Evolutionary conservation across 768 basidiomycete species (phyloP).

Genomic region (Pholiota microspora): DNA sequence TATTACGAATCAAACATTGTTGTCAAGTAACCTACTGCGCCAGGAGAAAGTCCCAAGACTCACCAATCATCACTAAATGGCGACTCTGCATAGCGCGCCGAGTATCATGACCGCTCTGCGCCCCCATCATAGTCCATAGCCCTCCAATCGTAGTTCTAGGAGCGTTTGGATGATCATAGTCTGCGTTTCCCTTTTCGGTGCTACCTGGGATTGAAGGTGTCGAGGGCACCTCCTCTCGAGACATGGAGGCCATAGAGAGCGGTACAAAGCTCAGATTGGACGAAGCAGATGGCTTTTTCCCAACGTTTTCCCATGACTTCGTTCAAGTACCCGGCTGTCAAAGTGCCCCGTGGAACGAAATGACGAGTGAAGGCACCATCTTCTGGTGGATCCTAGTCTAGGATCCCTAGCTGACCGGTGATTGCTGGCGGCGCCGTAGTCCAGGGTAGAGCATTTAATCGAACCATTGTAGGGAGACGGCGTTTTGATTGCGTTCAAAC

Average conservation of each 20-base stretch:
- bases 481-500: no score
- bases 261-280: not conserved
- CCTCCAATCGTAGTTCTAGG: not conserved
- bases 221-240: not conserved
- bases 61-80: slow-evolving; percentile 33
- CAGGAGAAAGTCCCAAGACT: no score
- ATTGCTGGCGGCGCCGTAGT: no score
- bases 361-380: not conserved
- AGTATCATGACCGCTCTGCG: slow-evolving; percentile 27
- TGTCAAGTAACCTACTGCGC: no score
- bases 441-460: no score
- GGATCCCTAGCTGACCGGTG: no score
- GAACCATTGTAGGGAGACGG: no score
- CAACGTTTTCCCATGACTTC: not conserved
- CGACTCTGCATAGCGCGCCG: slow-evolving; percentile 28
- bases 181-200: not conserved
- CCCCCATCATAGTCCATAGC: slow-evolving; percentile 23
- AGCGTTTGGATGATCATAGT: not conserved
- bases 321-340: not conserved
- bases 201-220: not conserved
- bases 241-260: not conserved
- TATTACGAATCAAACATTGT: slow-evolving; percentile 11
- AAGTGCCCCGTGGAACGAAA: not conserved
- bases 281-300: not conserved
- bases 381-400: not conserved